Conservation (phyloP, 495 filamentous ascomycete genomes). For the Penicillium argentinense region DNA sequence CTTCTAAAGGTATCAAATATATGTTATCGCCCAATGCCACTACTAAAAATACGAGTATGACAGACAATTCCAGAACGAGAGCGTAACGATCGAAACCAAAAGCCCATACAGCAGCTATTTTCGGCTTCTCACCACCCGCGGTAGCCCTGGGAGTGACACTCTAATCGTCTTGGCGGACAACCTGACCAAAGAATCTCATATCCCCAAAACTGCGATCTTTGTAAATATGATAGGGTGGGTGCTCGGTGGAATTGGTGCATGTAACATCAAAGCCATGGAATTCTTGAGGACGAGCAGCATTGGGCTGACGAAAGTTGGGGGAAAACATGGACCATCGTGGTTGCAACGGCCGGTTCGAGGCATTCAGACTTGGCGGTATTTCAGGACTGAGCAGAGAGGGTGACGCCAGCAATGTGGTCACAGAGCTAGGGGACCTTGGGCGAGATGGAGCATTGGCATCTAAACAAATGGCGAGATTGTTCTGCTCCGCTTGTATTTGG, state of each 20-base stretch:
- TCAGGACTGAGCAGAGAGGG: background rate
- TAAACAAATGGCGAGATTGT: background rate
- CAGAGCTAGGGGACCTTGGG: constrained; percentile 1
- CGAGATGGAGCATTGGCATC: background rate
- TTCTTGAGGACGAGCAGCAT: too few relatives aligned
- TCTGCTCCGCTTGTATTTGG: constrained; percentile 10
- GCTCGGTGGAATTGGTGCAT: background rate
- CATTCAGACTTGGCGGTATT: background rate
- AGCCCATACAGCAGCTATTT: background rate
- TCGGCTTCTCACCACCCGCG: background rate
- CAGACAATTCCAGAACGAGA: too few relatives aligned
- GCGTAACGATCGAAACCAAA: too few relatives aligned
- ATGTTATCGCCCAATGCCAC: too few relatives aligned
- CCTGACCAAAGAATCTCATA: constrained; percentile 21
- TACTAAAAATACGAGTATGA: too few relatives aligned
- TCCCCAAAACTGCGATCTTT: background rate
- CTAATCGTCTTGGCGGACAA: background rate
- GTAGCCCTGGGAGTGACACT: background rate
- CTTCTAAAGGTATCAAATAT: too few relatives aligned
- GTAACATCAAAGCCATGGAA: too few relatives aligned
- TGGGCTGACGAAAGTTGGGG: too few relatives aligned
- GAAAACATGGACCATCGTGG: too few relatives aligned
- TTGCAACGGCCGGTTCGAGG: constrained; percentile 14
- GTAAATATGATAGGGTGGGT: background rate
- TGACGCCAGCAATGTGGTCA: background rate